A percentile compares a stretch with the other conserved stretches of the same genome.
Evolutionary conservation across 192 early-diverging fungal species (phyloP).

Genomic region (Podila verticillata): DNA sequence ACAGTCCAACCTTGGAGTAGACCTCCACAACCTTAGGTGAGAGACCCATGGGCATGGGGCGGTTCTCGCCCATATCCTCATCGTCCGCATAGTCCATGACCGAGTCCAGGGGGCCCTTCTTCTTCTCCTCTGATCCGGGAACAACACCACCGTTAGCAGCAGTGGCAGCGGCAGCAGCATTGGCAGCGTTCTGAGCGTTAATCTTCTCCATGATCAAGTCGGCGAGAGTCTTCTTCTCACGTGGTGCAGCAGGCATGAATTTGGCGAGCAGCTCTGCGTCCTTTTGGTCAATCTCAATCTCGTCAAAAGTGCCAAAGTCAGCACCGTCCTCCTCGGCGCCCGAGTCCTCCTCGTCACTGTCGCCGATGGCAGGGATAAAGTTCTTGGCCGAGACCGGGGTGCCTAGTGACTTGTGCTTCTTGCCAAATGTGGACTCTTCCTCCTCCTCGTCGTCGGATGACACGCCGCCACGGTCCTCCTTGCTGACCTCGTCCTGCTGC

Average conservation of each 20-base stretch:
- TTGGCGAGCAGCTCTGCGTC: slow-evolving; percentile 89
- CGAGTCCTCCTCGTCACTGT: slow-evolving; percentile 71
- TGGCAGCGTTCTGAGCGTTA: slow-evolving; percentile 71
- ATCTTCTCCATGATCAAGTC: slow-evolving; percentile 98
- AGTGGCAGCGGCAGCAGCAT: slow-evolving; percentile 37
- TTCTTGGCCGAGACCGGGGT: slow-evolving; percentile 15
- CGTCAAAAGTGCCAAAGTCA: slow-evolving; percentile 50
- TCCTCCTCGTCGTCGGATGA: slow-evolving; percentile 55
- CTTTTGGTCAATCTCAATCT: slow-evolving; percentile 77
- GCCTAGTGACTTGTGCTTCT: slow-evolving; percentile 23
- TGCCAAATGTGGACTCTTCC: slow-evolving; percentile 51
- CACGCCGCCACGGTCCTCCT: slow-evolving; percentile 47
- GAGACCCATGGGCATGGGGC: slow-evolving; percentile 63
- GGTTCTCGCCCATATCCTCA: slow-evolving; percentile 43
- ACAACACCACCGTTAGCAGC: slow-evolving; percentile 22
- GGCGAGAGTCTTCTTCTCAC: slow-evolving; percentile 88
- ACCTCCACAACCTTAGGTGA: slow-evolving; percentile 94
- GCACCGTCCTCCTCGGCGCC: slow-evolving; percentile 76
- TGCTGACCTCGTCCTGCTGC: slow-evolving; percentile 91
- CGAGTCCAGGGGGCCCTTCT: slow-evolving; percentile 49
- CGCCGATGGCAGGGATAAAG: slow-evolving; percentile 59
- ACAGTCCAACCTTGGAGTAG: slow-evolving; percentile 92
- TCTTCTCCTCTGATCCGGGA: slow-evolving; percentile 38
- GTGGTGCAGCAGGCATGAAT: slow-evolving; percentile 88
- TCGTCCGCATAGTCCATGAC: slow-evolving; percentile 48